Conservation (phyloP, 352 stramenopile genomes). For the Phytopythium litorale region DNA sequence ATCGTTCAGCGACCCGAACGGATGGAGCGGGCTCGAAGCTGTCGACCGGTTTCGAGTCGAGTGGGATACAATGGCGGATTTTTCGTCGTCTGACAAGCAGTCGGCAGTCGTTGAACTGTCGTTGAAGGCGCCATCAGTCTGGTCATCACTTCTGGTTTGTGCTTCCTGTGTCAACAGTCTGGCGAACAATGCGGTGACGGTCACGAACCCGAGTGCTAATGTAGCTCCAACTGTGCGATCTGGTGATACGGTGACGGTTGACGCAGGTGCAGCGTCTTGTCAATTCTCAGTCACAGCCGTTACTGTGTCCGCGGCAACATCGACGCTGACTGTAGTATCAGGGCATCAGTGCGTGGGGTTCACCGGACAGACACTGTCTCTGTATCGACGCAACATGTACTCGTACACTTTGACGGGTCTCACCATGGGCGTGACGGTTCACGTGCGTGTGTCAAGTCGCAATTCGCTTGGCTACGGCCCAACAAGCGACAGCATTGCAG, state of each 20-base stretch:
- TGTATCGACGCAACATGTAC: slow-evolving; percentile 55
- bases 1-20: slow-evolving; percentile 58
- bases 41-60: slow-evolving; percentile 90
- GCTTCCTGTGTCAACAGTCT: slow-evolving; percentile 42
- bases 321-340: slow-evolving; percentile 24
- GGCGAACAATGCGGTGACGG: slow-evolving; percentile 13
- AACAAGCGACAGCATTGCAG: slow-evolving; percentile 55
- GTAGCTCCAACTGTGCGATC: slow-evolving; percentile 17
- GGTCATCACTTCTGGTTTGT: slow-evolving; percentile 34
- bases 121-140: slow-evolving; percentile 11
- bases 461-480: slow-evolving; percentile 91
- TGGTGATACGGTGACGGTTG: slow-evolving; percentile 51
- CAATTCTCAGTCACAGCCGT: slow-evolving; percentile 34
- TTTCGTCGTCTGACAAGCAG: slow-evolving; percentile 39
- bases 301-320: slow-evolving; percentile 18
- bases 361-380: slow-evolving; percentile 24
- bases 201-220: slow-evolving; percentile 23
- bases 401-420: slow-evolving; percentile 82
- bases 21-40: slow-evolving; percentile 67
- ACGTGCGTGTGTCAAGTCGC: slow-evolving; percentile 88
- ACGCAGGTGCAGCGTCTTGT: slow-evolving; percentile 40
- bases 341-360: slow-evolving; percentile 53
- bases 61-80: slow-evolving; percentile 78
- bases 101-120: slow-evolving; percentile 31
- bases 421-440: slow-evolving; percentile 83